These are phyloP conservation scores for Backusella circina DNA, from an alignment of 192 early-diverging fungal genomes.

Conservation along the genomic window DNA sequence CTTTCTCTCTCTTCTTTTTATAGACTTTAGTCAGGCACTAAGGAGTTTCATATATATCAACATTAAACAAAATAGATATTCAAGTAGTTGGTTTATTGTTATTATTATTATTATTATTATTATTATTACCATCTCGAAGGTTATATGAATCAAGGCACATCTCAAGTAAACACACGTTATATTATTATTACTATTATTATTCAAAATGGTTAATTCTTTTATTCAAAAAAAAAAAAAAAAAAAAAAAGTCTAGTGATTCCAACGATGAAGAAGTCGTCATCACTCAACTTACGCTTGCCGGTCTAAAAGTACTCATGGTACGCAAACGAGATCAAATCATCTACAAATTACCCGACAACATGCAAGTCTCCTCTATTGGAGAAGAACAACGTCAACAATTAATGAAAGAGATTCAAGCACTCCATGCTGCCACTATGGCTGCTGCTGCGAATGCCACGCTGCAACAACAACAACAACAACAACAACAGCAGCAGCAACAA, in stretches of 20 bases:
- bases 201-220: background rate
- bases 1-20: background rate
- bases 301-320: slow-evolving; percentile 30
- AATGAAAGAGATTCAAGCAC: slow-evolving; percentile 42
- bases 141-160: background rate
- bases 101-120: background rate
- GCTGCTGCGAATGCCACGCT: background rate
- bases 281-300: slow-evolving; percentile 20
- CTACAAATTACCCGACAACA: slow-evolving; percentile 52
- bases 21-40: background rate
- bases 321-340: slow-evolving; percentile 45
- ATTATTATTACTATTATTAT: background rate
- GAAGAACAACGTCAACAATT: slow-evolving; percentile 41
- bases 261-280: slow-evolving; percentile 23
- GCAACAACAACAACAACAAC: background rate
- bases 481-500: background rate
- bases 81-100: too few relatives aligned
- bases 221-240: background rate
- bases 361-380: slow-evolving; percentile 44
- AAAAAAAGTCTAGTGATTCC: background rate
- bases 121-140: background rate
- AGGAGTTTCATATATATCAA: too few relatives aligned
- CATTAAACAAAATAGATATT: too few relatives aligned
- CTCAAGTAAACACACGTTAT: background rate
- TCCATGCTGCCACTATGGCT: slow-evolving; percentile 33